Evolutionary conservation across 1,284 basidiomycete species (phyloP).

Genomic region (Puccinia polysora): DNA sequence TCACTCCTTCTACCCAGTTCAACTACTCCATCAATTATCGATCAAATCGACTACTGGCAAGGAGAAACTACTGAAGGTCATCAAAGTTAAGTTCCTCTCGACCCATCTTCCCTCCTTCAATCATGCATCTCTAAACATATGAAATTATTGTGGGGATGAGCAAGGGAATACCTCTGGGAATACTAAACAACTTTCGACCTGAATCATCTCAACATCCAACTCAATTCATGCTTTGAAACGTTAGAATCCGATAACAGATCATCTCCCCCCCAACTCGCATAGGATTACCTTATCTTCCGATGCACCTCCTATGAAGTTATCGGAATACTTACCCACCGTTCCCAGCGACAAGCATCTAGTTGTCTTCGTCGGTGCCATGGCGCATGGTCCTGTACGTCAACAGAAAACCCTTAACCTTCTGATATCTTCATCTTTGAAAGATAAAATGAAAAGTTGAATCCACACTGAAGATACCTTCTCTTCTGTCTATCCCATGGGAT

Average conservation of each 20-base stretch:
- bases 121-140: conserved; percentile 15
- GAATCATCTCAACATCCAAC: too few species aligned
- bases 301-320: conserved; percentile 74
- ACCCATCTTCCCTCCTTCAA: not conserved
- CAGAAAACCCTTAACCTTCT: not conserved
- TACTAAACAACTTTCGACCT: too few species aligned
- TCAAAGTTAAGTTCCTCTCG: conserved; percentile 64
- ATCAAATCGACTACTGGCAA: conserved; percentile 94
- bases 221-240: not conserved
- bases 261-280: conserved; percentile 89
- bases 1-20: conserved; percentile 61
- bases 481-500: not conserved
- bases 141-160: too few species aligned
- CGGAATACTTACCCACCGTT: conserved; percentile 72
- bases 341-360: conserved; percentile 84
- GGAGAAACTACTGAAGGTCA: conserved; percentile 92
- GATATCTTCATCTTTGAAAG: not conserved
- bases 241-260: conserved; percentile 89
- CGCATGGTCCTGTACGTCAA: conserved; percentile 61
- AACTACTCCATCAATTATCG: conserved; percentile 90
- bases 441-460: too few species aligned
- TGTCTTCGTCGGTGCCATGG: conserved; percentile 97
- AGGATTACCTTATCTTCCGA: conserved; percentile 94
- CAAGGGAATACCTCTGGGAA: too few species aligned
- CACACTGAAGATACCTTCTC: too few species aligned